Conservation (phyloP, 176 grass and related monocot genomes). For the Cymbopogon citratus region DNA sequence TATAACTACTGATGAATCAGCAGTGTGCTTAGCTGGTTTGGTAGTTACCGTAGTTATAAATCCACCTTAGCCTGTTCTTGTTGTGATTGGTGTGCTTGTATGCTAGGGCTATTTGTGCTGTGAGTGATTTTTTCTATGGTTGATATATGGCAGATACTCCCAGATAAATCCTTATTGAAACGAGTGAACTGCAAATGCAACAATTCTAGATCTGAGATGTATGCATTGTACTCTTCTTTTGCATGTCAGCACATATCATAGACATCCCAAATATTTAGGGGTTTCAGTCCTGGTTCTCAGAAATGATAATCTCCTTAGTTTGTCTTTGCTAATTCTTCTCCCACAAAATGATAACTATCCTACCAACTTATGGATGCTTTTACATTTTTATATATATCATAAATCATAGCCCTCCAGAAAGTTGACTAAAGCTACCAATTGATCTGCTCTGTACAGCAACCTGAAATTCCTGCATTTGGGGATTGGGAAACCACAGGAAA, state of each 20-base stretch:
- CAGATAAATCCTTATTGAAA: no score
- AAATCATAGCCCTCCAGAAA: background rate
- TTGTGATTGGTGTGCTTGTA: background rate
- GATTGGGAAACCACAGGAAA: slow-evolving; percentile 33
- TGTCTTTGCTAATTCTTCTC: background rate
- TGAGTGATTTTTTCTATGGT: no score
- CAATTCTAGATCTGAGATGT: no score
- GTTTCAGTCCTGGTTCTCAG: no score
- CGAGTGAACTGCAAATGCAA: no score
- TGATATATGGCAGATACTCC: no score
- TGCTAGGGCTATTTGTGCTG: background rate
- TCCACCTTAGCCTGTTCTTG: background rate
- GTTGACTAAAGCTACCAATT: background rate
- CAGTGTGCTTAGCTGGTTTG: background rate
- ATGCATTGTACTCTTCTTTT: no score
- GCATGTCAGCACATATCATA: no score
- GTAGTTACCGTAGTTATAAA: background rate
- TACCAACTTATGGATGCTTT: background rate
- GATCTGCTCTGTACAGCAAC: slow-evolving; percentile 37
- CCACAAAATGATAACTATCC: background rate
- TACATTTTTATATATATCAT: background rate
- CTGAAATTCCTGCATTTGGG: slow-evolving; percentile 58
- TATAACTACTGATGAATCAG: background rate
- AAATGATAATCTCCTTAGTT: no score
- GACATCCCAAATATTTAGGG: no score